Conservation (phyloP, 164 flowering plant genomes). For the Euptelea pleiosperma region DNA sequence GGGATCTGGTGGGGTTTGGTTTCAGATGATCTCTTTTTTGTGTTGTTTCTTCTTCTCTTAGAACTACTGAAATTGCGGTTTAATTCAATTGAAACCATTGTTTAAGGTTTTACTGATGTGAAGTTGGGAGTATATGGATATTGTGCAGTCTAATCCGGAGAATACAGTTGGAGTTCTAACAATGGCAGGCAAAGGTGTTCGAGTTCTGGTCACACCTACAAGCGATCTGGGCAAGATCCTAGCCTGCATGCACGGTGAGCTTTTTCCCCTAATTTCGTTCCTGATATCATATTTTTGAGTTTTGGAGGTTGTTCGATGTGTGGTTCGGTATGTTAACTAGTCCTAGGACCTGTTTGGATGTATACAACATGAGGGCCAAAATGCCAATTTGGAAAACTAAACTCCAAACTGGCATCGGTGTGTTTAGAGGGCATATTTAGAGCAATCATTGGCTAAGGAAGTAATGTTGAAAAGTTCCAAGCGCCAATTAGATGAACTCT, state of each 20-base stretch:
- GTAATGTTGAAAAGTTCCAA: no score
- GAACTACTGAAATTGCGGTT: not conserved
- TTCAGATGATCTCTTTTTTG: not conserved
- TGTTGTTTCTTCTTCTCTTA: not conserved
- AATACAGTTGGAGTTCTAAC: constrained; percentile 89
- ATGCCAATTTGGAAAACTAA: no score
- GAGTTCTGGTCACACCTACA: constrained; percentile 91
- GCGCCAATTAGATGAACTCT: no score
- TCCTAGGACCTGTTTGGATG: not conserved
- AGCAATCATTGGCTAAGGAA: no score
- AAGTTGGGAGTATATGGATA: not conserved
- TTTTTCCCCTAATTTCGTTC: not conserved
- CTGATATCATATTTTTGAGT: not conserved
- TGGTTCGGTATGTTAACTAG: no score
- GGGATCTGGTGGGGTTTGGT: constrained; percentile 3
- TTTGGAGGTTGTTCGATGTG: not conserved
- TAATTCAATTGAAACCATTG: not conserved
- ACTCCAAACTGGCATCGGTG: no score
- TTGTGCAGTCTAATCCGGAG: constrained; percentile 86
- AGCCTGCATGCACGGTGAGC: constrained; percentile 89
- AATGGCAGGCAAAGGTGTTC: constrained; percentile 97
- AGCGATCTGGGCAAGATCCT: constrained; percentile 89
- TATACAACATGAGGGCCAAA: no score
- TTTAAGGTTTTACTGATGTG: constrained; percentile 3
- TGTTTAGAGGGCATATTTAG: no score